phyloP scores from a whole-genome alignment of 495 filamentous ascomycete genomes.

The Penicillium ochrochloron region DNA sequence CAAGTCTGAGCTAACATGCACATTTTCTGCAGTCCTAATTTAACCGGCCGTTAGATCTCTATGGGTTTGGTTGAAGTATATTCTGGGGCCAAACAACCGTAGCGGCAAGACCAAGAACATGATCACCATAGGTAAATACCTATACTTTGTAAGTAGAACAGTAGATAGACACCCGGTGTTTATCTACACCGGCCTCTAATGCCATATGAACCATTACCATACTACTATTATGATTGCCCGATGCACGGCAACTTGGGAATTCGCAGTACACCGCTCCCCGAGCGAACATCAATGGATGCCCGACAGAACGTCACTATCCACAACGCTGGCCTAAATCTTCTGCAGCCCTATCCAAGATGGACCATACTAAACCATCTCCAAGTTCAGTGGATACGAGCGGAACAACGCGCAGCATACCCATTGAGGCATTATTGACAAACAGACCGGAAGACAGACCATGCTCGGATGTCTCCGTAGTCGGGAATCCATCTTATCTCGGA shows the following conservation, averaged over 20 bases:
- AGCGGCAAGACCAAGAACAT: background rate
- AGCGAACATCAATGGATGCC: background rate
- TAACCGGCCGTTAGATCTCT: background rate
- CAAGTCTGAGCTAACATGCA: background rate
- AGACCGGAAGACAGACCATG: background rate
- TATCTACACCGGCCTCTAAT: background rate
- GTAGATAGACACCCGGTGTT: background rate
- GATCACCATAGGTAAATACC: background rate
- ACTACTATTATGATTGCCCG: background rate
- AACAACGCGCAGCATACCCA: background rate
- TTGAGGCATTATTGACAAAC: background rate
- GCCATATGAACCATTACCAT: no score
- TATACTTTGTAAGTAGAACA: background rate
- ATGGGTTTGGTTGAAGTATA: background rate
- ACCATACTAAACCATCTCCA: background rate
- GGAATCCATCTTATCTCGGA: background rate
- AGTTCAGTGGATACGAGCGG: background rate
- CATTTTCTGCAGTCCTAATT: background rate
- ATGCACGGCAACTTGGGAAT: background rate
- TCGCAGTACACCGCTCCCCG: background rate
- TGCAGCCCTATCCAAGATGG: background rate
- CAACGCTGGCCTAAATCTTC: background rate
- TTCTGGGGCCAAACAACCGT: background rate
- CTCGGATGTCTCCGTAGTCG: slow-evolving; percentile 17
- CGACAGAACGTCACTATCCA: background rate